These are phyloP conservation scores for Lasiodiplodia hormozganensis DNA, from an alignment of 2,329 filamentous ascomycete genomes.

Conservation along the genomic window DNA sequence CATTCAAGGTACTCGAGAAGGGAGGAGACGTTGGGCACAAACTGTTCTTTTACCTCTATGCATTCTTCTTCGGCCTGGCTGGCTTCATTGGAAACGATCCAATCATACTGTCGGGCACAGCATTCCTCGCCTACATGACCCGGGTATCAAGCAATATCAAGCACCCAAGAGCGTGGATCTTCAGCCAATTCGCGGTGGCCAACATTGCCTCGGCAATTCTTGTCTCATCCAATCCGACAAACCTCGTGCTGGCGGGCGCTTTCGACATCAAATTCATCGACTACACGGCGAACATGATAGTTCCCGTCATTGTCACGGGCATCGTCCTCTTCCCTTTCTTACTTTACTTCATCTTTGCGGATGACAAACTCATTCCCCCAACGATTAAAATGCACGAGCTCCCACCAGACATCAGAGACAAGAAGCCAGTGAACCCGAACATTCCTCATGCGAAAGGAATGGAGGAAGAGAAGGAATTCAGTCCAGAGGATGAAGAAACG, in stretches of 20 bases:
- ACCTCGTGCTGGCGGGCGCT: not conserved
- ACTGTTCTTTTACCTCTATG: not conserved
- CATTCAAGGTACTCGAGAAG: not conserved
- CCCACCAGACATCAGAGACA: rapidly evolving
- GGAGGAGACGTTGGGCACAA: not conserved
- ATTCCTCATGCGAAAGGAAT: not conserved
- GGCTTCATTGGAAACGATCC: not conserved
- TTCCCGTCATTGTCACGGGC: not conserved
- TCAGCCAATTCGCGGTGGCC: not conserved
- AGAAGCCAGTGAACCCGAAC: not conserved
- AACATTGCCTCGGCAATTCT: not conserved
- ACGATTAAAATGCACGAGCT: not conserved
- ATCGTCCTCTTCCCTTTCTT: not conserved
- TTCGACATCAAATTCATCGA: not conserved
- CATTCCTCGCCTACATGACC: not conserved
- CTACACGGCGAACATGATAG: not conserved
- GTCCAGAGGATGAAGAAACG: not conserved
- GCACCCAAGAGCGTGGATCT: not conserved
- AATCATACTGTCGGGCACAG: not conserved
- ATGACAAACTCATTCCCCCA: not conserved
- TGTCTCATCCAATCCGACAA: not conserved
- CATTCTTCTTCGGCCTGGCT: not conserved
- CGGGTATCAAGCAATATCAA: not conserved
- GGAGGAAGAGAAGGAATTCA: not conserved
- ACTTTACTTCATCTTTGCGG: not conserved